Conservation (phyloP, 108 stramenopile species). For the Nitzschia sp. region DNA sequence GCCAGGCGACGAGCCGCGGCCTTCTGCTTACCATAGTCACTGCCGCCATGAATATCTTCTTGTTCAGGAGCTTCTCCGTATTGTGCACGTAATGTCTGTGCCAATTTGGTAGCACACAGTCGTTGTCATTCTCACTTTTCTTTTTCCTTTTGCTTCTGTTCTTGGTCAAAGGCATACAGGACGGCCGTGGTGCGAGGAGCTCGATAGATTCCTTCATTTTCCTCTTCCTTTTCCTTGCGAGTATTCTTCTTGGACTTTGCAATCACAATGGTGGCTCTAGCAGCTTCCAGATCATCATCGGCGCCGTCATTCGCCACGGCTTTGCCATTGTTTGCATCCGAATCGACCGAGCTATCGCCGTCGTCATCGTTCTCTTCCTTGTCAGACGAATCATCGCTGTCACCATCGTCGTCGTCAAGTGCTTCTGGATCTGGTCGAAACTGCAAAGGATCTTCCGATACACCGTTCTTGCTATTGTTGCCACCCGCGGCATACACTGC, state of each 20-base stretch:
- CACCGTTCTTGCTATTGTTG: conserved; percentile 16
- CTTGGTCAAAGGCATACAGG: conserved; percentile 66
- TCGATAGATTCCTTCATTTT: conserved; percentile 55
- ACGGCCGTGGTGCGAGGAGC: conserved; percentile 82
- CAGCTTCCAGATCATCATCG: conserved; percentile 52
- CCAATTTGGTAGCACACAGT: conserved; percentile 72
- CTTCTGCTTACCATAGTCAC: conserved; percentile 68
- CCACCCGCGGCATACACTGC: conserved; percentile 45
- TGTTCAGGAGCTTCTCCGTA: conserved; percentile 85
- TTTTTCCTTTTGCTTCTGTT: conserved; percentile 50
- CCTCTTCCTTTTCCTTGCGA: conserved; percentile 5
- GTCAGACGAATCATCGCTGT: conserved; percentile 18
- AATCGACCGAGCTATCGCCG: too few species aligned
- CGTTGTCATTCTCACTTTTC: conserved; percentile 62
- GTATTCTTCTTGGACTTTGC: conserved; percentile 21
- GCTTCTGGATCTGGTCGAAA: conserved; percentile 48
- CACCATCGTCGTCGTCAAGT: conserved; percentile 31
- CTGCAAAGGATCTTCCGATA: conserved; percentile 46
- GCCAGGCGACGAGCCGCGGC: conserved; percentile 67
- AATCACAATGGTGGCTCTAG: conserved; percentile 26
- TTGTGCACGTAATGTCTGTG: conserved; percentile 68
- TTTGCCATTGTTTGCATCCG: too few species aligned
- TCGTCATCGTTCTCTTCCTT: conserved; percentile 32
- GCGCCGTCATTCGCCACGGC: conserved; percentile 40
- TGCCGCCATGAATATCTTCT: conserved; percentile 88